phyloP scores from a whole-genome alignment of 2,329 filamentous ascomycete genomes.

The Verticillium nonalfalfae region DNA sequence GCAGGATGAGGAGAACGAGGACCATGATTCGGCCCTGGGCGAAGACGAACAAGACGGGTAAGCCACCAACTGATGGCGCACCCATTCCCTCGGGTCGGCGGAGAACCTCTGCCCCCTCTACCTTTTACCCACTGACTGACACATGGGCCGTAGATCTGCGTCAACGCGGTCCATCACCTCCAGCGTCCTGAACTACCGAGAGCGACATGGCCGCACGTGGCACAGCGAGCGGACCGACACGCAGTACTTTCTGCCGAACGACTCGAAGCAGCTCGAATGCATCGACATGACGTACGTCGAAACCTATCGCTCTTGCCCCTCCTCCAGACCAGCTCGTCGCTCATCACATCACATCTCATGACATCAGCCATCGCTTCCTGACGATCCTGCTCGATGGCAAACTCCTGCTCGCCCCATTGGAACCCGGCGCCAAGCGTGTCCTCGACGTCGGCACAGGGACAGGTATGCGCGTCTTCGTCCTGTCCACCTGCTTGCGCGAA shows the following conservation, averaged over 20 bases:
- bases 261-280: conserved; percentile 8
- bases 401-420: conserved; percentile 5
- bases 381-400: conserved; percentile 2
- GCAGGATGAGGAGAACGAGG: neutral
- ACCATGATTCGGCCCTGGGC: neutral
- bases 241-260: conserved; percentile 9
- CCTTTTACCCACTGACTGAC: neutral
- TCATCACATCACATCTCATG: neutral
- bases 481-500: neutral
- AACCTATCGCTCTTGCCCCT: neutral
- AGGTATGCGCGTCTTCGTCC: conserved; percentile 23
- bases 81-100: neutral
- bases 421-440: neutral
- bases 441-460: conserved; percentile 23
- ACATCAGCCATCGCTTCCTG: conserved; percentile 1
- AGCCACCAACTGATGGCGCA: neutral
- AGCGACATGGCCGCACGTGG: conserved; percentile 8
- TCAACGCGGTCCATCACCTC: neutral
- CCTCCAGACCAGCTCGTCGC: neutral
- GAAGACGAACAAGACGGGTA: neutral
- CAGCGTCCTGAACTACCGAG: conserved; percentile 8
- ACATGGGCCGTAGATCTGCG: neutral
- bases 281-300: conserved; percentile 3
- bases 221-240: conserved; percentile 3
- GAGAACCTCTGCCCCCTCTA: neutral